Conservation (phyloP, 2,329 filamentous ascomycete species). For the Anisogramma anomala region DNA sequence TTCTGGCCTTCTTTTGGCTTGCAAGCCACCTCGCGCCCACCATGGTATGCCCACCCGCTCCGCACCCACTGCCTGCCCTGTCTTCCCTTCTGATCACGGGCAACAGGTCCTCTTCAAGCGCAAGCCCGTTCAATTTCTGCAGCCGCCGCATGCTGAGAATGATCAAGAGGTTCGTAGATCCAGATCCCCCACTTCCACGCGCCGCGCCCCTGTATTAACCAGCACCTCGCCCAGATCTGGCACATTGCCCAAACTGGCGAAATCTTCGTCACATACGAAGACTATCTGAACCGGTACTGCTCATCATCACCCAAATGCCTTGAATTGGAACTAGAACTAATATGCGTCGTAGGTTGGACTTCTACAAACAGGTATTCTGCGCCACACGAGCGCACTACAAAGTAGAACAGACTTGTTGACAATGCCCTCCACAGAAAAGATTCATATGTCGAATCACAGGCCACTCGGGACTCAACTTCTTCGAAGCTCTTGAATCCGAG, state of each 20-base stretch:
- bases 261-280: conserved; percentile 78
- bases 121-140: conserved; percentile 79
- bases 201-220: conserved; percentile 12
- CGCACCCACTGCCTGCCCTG: conserved; percentile 13
- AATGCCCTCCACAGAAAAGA: conserved; percentile 44
- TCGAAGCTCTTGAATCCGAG: conserved; percentile 85
- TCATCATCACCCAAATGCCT: not conserved
- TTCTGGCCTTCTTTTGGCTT: conserved; percentile 17
- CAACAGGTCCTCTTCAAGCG: conserved; percentile 84
- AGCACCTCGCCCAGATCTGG: conserved; percentile 59
- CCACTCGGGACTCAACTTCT: conserved; percentile 81
- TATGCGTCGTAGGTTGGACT: conserved; percentile 59
- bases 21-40: conserved; percentile 13
- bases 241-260: conserved; percentile 83
- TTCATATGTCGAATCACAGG: conserved; percentile 97
- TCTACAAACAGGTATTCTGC: conserved; percentile 69
- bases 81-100: conserved; percentile 15
- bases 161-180: conserved; percentile 61
- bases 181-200: not conserved
- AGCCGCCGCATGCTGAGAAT: conserved; percentile 60
- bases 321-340: conserved; percentile 20
- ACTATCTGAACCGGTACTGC: conserved; percentile 66
- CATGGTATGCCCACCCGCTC: conserved; percentile 24
- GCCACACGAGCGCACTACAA: not conserved
- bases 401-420: conserved; percentile 10